Conservation (phyloP, 495 filamentous ascomycete species). For the Mycothermus thermophilus region DNA sequence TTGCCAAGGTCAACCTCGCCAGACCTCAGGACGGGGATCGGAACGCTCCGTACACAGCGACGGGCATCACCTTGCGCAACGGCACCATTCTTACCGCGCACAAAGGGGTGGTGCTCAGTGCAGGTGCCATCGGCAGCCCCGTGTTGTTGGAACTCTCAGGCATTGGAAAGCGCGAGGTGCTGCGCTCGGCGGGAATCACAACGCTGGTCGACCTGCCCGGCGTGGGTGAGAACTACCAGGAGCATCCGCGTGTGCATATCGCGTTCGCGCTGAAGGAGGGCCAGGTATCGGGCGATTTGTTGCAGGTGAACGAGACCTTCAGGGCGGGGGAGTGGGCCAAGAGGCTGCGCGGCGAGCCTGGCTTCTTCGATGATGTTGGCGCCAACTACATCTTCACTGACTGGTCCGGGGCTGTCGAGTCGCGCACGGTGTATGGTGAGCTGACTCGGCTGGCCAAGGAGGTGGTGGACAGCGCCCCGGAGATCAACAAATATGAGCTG, state of each 20-base stretch:
- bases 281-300: constrained; percentile 12
- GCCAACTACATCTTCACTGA: constrained; percentile 12
- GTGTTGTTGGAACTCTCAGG: constrained; percentile 44
- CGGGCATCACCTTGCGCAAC: constrained; percentile 17
- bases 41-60: constrained; percentile 7
- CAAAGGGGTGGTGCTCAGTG: constrained; percentile 42
- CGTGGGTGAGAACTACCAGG: constrained; percentile 39
- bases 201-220: constrained; percentile 31
- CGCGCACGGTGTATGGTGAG: not conserved
- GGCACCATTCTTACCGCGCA: constrained; percentile 22
- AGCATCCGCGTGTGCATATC: constrained; percentile 27
- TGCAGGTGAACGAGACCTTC: constrained; percentile 13
- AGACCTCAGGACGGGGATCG: not conserved
- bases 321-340: constrained; percentile 11
- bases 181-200: constrained; percentile 26
- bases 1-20: constrained; percentile 12
- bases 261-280: constrained; percentile 14
- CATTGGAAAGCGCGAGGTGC: constrained; percentile 28
- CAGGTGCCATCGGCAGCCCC: constrained; percentile 38
- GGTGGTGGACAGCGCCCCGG: not conserved
- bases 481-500: constrained; percentile 4
- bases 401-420: constrained; percentile 10
- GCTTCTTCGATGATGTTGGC: constrained; percentile 17
- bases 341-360: constrained; percentile 8
- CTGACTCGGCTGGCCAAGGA: constrained; percentile 3